Conservation (phyloP, 148 eudicot genomes). For the Polygonum maritimum region DNA sequence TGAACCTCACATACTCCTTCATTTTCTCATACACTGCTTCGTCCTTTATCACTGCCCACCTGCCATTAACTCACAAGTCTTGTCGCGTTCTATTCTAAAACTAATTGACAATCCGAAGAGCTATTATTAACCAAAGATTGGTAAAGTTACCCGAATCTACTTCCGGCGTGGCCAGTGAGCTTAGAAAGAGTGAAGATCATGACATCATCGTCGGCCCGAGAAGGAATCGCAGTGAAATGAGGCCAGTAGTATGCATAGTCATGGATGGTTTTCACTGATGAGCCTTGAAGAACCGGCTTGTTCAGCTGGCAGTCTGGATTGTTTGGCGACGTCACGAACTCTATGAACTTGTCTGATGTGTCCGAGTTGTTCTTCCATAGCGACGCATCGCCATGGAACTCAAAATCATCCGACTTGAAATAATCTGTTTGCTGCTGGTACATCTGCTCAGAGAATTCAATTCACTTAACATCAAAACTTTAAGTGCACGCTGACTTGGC, state of each 20-base stretch:
- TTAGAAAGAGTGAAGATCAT: slow-evolving; percentile 84
- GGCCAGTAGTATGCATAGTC: slow-evolving; percentile 97
- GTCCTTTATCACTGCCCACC: slow-evolving; percentile 77
- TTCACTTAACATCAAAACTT: no score
- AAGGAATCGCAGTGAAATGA: slow-evolving; percentile 75
- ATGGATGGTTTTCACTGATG: slow-evolving; percentile 37
- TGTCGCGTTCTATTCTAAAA: no score
- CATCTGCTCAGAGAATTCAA: slow-evolving; percentile 18
- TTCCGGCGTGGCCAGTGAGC: slow-evolving; percentile 90
- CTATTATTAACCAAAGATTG: neutral
- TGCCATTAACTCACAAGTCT: slow-evolving; percentile 4
- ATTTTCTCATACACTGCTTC: slow-evolving; percentile 38
- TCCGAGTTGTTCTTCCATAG: slow-evolving; percentile 26
- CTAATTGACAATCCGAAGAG: no score
- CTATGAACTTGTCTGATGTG: slow-evolving; percentile 29
- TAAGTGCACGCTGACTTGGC: no score
- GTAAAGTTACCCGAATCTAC: slow-evolving; percentile 58
- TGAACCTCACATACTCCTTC: slow-evolving; percentile 19
- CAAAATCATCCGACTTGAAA: slow-evolving; percentile 28
- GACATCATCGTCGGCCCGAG: slow-evolving; percentile 34
- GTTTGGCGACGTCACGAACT: slow-evolving; percentile 64
- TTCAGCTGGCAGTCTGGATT: slow-evolving; percentile 58
- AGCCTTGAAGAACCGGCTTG: slow-evolving; percentile 32
- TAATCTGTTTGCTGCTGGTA: slow-evolving; percentile 36
- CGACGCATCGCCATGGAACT: slow-evolving; percentile 50